These are phyloP conservation scores for Diaporthe longicolla DNA, from an alignment of 2,329 filamentous ascomycete genomes.

Conservation along the genomic window DNA sequence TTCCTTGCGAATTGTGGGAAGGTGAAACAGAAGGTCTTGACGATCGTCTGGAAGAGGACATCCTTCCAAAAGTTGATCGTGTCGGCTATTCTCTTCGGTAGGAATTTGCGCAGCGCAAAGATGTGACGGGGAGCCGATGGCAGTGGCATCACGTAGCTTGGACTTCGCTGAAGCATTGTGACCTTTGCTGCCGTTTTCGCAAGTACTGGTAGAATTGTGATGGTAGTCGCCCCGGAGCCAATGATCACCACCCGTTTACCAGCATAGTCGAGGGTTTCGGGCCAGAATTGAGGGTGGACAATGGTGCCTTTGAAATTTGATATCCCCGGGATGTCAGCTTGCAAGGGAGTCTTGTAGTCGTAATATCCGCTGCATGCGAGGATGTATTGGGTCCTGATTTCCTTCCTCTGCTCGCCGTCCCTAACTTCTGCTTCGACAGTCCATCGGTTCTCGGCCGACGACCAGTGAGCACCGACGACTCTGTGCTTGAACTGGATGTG, in stretches of 20 bases:
- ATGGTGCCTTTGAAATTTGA: conserved; percentile 75
- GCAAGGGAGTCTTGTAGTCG: conserved; percentile 75
- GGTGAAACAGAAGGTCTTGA: conserved; percentile 64
- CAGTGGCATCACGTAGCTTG: conserved; percentile 76
- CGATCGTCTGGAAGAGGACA: conserved; percentile 61
- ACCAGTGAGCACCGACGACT: conserved; percentile 66
- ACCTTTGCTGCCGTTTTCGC: conserved; percentile 75
- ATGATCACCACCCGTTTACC: conserved; percentile 80
- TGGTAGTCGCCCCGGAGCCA: conserved; percentile 83
- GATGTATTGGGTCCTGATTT: conserved; percentile 66
- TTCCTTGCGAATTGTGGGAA: conserved; percentile 66
- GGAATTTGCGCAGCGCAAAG: conserved; percentile 54
- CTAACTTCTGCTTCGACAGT: conserved; percentile 59
- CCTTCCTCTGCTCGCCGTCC: conserved; percentile 45
- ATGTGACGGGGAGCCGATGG: conserved; percentile 53
- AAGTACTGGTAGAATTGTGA: conserved; percentile 81
- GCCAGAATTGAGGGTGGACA: conserved; percentile 84
- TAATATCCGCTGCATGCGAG: conserved; percentile 78
- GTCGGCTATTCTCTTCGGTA: conserved; percentile 64
- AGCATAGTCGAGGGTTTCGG: conserved; percentile 74
- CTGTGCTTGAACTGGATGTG: conserved; percentile 67
- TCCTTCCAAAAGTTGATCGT: conserved; percentile 64
- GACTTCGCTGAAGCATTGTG: conserved; percentile 87
- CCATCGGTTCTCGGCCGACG: conserved; percentile 69
- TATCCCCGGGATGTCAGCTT: conserved; percentile 75